Evolutionary conservation across 805 yeast genomes (phyloP), one percentile per base, ranked within the genome.

Genomic region (Suhomyces sp.): DNA sequence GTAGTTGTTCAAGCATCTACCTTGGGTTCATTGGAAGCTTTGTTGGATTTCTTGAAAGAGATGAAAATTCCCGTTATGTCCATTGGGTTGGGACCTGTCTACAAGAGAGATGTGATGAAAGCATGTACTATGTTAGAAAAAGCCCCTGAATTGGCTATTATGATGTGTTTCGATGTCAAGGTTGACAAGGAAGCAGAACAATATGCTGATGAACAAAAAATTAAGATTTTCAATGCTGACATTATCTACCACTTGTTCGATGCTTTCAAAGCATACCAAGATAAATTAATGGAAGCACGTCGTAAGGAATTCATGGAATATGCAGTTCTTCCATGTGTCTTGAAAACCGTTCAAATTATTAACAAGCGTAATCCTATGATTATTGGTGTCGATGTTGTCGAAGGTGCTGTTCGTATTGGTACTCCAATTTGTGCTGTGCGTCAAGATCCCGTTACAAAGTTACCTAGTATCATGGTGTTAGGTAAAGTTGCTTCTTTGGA

Each of bases 51-150:
- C 87, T 77, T 93, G 62, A 91, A 91, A 68, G 95, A 87, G 54
- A 87, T 90, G 97, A 93, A 93, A 76, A 93, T 93, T 64, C 99
- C 99, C 14, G 99, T 93, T 23, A 88, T 91, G 96, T 85, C 96
- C 22, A 90, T 93, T 57, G 95, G 97, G 36, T 75, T 93, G 59
- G 99, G 99, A 54, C 98, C 99, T 36, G 98, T 93, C 25, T 93
- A 69, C 73, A 93, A 91, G 70, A 83, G 97, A 70, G 99, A 93
- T 71, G 96, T 93, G 31, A 93, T 93, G 95, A 87, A 88, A 60
- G 96, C 97, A 8, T 76, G 90, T 17, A 81, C 98, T 1, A 93
- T 93, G 98, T 74, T 93, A 59, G 98, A 93, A 46, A 88, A 83
- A 64, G 97, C 96, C 16, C 91, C 90, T 38, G 97, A 91, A 60